phyloP scores from a whole-genome alignment of 495 filamentous ascomycete species.

The Neurospora sp. region DNA sequence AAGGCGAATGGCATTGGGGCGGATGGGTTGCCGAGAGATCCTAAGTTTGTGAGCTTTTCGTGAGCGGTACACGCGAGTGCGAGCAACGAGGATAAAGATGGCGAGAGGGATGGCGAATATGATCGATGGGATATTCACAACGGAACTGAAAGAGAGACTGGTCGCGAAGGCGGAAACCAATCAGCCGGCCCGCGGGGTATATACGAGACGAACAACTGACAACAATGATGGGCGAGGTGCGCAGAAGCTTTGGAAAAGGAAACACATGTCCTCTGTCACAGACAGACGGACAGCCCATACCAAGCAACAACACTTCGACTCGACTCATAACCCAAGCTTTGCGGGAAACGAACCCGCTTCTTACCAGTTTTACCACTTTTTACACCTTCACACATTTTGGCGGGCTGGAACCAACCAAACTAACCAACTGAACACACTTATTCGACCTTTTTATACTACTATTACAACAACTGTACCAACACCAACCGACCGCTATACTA shows the following conservation, averaged over 20 bases:
- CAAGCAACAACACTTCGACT: not conserved
- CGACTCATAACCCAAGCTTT: not conserved
- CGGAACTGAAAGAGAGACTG: not conserved
- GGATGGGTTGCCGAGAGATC: slow-evolving; percentile 83
- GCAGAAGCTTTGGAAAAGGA: not conserved
- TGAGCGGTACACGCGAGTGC: slow-evolving; percentile 20
- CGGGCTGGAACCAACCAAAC: not conserved
- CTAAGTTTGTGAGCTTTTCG: slow-evolving; percentile 91
- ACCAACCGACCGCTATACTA: not conserved
- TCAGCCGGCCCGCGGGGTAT: not conserved
- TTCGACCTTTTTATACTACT: not conserved
- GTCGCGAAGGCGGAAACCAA: not conserved
- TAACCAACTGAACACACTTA: not conserved
- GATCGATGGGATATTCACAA: not conserved
- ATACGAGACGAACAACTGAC: not conserved
- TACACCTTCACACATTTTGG: not conserved
- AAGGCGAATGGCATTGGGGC: slow-evolving; percentile 75
- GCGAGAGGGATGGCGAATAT: not conserved
- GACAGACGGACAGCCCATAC: not conserved
- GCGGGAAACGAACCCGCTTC: not conserved
- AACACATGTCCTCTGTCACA: not conserved
- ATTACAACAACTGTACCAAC: not conserved
- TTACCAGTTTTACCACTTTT: not conserved
- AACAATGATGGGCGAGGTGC: not conserved
- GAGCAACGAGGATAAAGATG: not conserved